Evolutionary conservation across 768 basidiomycete species (phyloP), one percentile per base, ranked within the genome.

Genomic region (Mycena floridula): DNA sequence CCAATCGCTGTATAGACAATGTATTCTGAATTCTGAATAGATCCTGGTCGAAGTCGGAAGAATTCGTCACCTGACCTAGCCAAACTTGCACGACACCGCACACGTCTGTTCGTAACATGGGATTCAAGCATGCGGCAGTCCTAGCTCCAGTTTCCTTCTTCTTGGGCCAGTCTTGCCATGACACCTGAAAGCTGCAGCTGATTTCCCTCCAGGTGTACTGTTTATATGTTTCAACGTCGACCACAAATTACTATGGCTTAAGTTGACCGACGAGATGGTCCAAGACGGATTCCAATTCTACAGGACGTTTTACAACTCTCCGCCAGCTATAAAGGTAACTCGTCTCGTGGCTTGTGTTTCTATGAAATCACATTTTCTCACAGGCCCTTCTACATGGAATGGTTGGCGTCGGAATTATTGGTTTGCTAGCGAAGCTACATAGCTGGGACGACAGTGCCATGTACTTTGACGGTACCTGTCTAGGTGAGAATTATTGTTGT

Each of bases 381-480:
- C 51, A 94, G 90, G 91, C 89, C 0, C 68, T 95, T 44, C 71
- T 96, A 47, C 93, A 97, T 64, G 85, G 81, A 25, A 81, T 94
- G 64, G 76, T 90, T 37, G 85, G 78, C 15, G 72, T 93, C 15
- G 89, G 89, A 9, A 60, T 96, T 26, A 53, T 84, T 21, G 85
- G 84, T 8, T 70, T 92, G 41, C 53, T 92, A 8, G 74, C 77
- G 38, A 97, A 96, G 62, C 69, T 96, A 46, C 73, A 87, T 62
- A 77, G 72, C 49, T 96, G 92, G 90, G 82, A 84, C 57, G 93
- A 96, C 56, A 90, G 87, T 53, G 94, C 94, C 7, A 76, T 94
- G 67, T 93, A 89, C 70, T 97, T 97, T 61, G 94, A 97, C 62
- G 94, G 94, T 18, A 82, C 85, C 20, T 82, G 81, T 52, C 64